These are phyloP conservation scores for Cercospora sp. DNA, from an alignment of 2,329 filamentous ascomycete genomes.

Conservation along the genomic window DNA sequence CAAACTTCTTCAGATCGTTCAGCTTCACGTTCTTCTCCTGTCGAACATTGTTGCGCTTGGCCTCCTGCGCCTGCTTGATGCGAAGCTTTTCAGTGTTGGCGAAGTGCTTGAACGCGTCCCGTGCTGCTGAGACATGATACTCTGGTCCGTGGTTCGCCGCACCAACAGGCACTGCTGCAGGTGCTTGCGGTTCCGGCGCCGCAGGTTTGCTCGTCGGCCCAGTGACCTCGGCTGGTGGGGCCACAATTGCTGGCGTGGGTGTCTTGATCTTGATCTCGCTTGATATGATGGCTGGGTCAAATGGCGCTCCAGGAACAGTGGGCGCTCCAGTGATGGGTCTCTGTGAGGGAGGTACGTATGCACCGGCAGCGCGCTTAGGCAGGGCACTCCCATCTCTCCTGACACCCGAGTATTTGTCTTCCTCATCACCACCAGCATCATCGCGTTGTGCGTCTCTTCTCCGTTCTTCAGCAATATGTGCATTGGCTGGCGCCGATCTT, in stretches of 20 bases:
- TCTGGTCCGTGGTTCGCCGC: slow-evolving; percentile 39
- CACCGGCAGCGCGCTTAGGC: slow-evolving; percentile 60
- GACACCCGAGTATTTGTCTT: slow-evolving; percentile 97
- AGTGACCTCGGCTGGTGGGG: slow-evolving; percentile 1
- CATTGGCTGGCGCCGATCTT: slow-evolving; percentile 67
- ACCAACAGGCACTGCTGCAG: slow-evolving; percentile 55
- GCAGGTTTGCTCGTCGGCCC: slow-evolving; percentile 33
- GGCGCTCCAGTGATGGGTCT: slow-evolving; percentile 74
- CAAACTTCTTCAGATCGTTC: slow-evolving; percentile 93
- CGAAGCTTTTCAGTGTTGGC: slow-evolving; percentile 62
- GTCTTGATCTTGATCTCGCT: slow-evolving; percentile 65
- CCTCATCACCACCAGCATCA: slow-evolving; percentile 74
- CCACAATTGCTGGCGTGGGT: slow-evolving; percentile 11
- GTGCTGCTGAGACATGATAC: slow-evolving; percentile 61
- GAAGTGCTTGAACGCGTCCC: slow-evolving; percentile 65
- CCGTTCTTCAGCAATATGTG: slow-evolving; percentile 82
- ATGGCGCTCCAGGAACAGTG: slow-evolving; percentile 72
- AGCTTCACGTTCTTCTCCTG: slow-evolving; percentile 88
- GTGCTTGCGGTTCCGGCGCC: slow-evolving; percentile 11
- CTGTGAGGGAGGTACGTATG: slow-evolving; percentile 88
- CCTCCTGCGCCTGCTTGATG: slow-evolving; percentile 56
- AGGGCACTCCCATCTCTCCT: slow-evolving; percentile 67
- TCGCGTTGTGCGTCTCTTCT: slow-evolving; percentile 67
- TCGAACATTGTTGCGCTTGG: slow-evolving; percentile 55
- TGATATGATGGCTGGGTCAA: slow-evolving; percentile 88